Percentiles rank a stretch among this genome's conserved stretches.
phyloP scores from a whole-genome alignment of 495 filamentous ascomycete species.

The Penicillium ucsense region DNA sequence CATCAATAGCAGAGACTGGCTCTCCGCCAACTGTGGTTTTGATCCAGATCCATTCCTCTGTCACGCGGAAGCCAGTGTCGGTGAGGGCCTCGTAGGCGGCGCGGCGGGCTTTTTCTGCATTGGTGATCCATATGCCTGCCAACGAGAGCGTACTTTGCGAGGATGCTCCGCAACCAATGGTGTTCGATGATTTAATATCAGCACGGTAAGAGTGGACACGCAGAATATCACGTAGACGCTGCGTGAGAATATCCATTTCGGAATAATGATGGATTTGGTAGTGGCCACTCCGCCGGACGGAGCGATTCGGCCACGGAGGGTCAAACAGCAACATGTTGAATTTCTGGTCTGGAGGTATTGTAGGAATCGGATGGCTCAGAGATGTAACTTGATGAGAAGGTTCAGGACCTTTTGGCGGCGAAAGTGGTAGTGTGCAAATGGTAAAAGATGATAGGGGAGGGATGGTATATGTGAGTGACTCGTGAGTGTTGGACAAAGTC shows the following conservation, averaged over 20 bases:
- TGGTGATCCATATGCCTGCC: conserved; percentile 80
- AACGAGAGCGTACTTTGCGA: conserved; percentile 14
- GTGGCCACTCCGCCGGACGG: conserved; percentile 57
- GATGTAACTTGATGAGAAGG: neutral
- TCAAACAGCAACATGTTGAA: conserved; percentile 83
- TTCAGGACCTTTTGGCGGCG: neutral
- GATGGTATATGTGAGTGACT: conserved; percentile 19
- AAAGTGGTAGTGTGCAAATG: conserved; percentile 28
- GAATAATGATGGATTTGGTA: conserved; percentile 49
- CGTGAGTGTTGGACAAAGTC: conserved; percentile 1
- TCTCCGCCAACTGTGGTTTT: conserved; percentile 68
- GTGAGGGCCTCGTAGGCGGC: conserved; percentile 51
- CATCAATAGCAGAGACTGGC: conserved; percentile 58
- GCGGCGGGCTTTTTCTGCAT: conserved; percentile 51
- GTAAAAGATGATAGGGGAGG: conserved; percentile 46
- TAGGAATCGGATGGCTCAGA: conserved; percentile 17
- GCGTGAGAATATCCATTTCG: conserved; percentile 22
- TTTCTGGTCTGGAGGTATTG: conserved; percentile 17
- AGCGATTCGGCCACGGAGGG: conserved; percentile 92
- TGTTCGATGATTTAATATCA: neutral
- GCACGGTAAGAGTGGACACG: conserved; percentile 13
- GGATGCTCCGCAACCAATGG: neutral
- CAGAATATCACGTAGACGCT: conserved; percentile 21
- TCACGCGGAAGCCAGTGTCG: conserved; percentile 51
- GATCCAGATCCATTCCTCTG: conserved; percentile 88